These are phyloP conservation scores for Mycena polygramma DNA, from an alignment of 768 basidiomycete species.

Conservation along the genomic window DNA sequence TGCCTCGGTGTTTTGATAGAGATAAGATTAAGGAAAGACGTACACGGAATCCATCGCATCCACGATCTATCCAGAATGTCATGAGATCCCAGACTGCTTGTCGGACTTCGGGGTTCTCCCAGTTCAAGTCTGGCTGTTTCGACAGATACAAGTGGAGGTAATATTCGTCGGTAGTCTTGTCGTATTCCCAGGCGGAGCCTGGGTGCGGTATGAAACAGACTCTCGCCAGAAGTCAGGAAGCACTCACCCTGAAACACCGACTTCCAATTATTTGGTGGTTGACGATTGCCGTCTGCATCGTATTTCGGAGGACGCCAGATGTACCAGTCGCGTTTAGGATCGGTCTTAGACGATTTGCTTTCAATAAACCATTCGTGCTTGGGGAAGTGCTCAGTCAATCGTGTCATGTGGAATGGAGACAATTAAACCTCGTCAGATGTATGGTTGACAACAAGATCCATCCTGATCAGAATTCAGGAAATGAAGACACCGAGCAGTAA, in stretches of 20 bases:
- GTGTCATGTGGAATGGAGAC: neutral
- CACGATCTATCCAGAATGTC: conserved; percentile 81
- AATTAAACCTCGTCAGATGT: conserved; percentile 71
- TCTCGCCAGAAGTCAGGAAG: neutral
- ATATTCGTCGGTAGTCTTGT: conserved; percentile 74
- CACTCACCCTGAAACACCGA: conserved; percentile 71
- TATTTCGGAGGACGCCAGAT: conserved; percentile 75
- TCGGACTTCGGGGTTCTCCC: conserved; percentile 76
- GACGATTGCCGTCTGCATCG: conserved; percentile 64
- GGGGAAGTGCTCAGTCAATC: neutral
- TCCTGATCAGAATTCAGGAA: conserved; percentile 52
- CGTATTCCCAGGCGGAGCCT: conserved; percentile 82
- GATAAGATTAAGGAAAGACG: conserved; percentile 38
- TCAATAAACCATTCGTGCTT: conserved; percentile 81
- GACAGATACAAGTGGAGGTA: conserved; percentile 77
- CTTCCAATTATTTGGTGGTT: conserved; percentile 83
- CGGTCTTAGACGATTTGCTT: conserved; percentile 62
- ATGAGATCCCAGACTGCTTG: conserved; percentile 73
- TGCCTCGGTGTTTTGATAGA: neutral
- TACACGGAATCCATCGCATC: conserved; percentile 83
- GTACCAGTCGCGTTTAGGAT: conserved; percentile 82
- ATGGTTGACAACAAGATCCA: conserved; percentile 86
- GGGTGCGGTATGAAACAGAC: conserved; percentile 2
- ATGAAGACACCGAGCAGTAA: neutral
- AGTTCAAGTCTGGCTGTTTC: conserved; percentile 84